phyloP scores from a whole-genome alignment of 805 yeast species.

The Cyberlindnera maclurae region DNA sequence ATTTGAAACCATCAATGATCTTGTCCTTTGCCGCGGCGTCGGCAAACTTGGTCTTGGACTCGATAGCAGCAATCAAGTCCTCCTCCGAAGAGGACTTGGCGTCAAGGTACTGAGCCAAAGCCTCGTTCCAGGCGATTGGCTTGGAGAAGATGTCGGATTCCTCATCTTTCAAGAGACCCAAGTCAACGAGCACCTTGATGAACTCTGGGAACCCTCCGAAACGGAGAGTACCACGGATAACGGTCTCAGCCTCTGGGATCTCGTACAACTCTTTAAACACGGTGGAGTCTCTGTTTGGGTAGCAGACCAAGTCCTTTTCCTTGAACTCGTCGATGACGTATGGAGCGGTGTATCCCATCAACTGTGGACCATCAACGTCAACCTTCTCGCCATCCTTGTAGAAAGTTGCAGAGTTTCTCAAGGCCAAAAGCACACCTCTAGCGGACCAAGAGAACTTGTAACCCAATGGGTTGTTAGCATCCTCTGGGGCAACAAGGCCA shows the following conservation, averaged over 20 bases:
- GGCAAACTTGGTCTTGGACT: slow-evolving; percentile 73
- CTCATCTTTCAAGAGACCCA: slow-evolving; percentile 85
- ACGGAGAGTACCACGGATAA: slow-evolving; percentile 94
- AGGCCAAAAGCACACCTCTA: slow-evolving; percentile 92
- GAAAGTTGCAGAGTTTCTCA: slow-evolving; percentile 88
- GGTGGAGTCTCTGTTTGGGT: slow-evolving; percentile 98
- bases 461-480: slow-evolving; percentile 96
- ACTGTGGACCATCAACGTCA: slow-evolving; percentile 75
- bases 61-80: slow-evolving; percentile 72
- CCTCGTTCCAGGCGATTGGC: slow-evolving; percentile 80
- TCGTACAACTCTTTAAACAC: slow-evolving; percentile 83
- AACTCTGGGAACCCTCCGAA: slow-evolving; percentile 99
- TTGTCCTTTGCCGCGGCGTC: slow-evolving; percentile 76
- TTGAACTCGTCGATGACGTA: slow-evolving; percentile 95
- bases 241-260: slow-evolving; percentile 96
- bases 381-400: slow-evolving; percentile 81
- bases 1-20: slow-evolving; percentile 79
- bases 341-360: slow-evolving; percentile 93
- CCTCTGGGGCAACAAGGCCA: slow-evolving; percentile 97
- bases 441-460: slow-evolving; percentile 99
- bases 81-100: slow-evolving; percentile 61
- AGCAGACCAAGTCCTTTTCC: slow-evolving; percentile 57
- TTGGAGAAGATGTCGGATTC: slow-evolving; percentile 50
- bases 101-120: slow-evolving; percentile 67
- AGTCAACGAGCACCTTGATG: slow-evolving; percentile 88